Evolutionary conservation across 768 basidiomycete species (phyloP).

Genomic region (Lentinus brumalis): DNA sequence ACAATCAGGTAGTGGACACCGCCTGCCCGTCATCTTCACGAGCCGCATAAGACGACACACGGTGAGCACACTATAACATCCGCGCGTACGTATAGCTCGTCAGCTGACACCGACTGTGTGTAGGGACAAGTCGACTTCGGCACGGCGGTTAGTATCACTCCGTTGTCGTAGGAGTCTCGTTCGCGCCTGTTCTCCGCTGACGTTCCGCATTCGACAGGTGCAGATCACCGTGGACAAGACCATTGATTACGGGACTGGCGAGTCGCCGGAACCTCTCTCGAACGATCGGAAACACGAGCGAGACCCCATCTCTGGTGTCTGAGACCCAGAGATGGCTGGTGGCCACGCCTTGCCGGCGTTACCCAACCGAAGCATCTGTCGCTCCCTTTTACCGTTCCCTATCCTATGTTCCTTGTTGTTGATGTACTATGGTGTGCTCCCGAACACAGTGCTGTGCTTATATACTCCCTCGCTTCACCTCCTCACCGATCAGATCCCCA

Average conservation of each 20-base stretch:
- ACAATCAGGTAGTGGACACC: slow-evolving; percentile 18
- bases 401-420: background rate
- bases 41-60: slow-evolving; percentile 15
- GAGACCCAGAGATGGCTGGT: background rate
- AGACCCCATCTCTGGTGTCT: background rate
- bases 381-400: background rate
- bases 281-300: slow-evolving; percentile 7
- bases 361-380: background rate
- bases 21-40: slow-evolving; percentile 21
- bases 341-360: background rate
- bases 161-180: background rate
- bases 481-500: too few species aligned
- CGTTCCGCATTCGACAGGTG: slow-evolving; percentile 14
- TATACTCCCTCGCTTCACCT: too few species aligned
- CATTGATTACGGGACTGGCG: slow-evolving; percentile 24
- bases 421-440: too few species aligned
- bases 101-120: slow-evolving; percentile 8
- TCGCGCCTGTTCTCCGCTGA: slow-evolving; percentile 5
- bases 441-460: too few species aligned
- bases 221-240: slow-evolving; percentile 32
- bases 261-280: slow-evolving; percentile 9
- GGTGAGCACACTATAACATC: slow-evolving; percentile 5
- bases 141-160: slow-evolving; percentile 15
- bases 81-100: background rate
- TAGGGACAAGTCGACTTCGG: slow-evolving; percentile 18